These are phyloP conservation scores for Aspergillus sclerotiicarbonarius DNA, from an alignment of 495 filamentous ascomycete genomes.

Conservation along the genomic window DNA sequence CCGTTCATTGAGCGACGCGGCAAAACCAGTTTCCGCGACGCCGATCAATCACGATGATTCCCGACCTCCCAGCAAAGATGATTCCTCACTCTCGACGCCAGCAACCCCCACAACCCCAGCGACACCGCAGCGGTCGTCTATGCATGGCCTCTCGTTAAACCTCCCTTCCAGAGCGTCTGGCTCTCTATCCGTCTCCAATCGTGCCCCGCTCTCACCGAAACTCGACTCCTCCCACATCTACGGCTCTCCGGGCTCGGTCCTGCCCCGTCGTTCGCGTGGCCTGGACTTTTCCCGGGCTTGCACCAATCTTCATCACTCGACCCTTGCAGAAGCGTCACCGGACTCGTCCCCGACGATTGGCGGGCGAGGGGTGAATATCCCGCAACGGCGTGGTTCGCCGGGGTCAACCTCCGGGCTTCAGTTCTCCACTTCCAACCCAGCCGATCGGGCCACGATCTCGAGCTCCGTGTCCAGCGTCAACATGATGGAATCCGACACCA, in stretches of 20 bases:
- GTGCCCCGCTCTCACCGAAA: slow-evolving; percentile 78
- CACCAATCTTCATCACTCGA: slow-evolving; percentile 95
- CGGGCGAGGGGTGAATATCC: slow-evolving; percentile 77
- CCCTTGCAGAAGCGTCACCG: slow-evolving; percentile 84
- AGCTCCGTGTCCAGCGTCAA: slow-evolving; percentile 82
- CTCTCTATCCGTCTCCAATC: slow-evolving; percentile 57
- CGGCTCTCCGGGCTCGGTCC: slow-evolving; percentile 76
- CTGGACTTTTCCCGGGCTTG: slow-evolving; percentile 91
- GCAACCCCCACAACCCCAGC: slow-evolving; percentile 59
- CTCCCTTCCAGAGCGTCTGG: slow-evolving; percentile 58
- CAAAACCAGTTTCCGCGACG: slow-evolving; percentile 29
- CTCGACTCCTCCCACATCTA: slow-evolving; percentile 80
- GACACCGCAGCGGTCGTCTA: slow-evolving; percentile 63
- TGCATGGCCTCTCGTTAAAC: slow-evolving; percentile 69
- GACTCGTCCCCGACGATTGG: slow-evolving; percentile 89
- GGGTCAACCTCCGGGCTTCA: slow-evolving; percentile 39
- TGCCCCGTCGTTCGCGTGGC: slow-evolving; percentile 82
- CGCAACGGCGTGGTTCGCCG: slow-evolving; percentile 54
- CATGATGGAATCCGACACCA: slow-evolving; percentile 76
- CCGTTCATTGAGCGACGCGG: slow-evolving; percentile 46
- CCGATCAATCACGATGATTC: slow-evolving; percentile 28
- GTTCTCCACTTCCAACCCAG: slow-evolving; percentile 41
- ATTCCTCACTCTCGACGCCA: slow-evolving; percentile 55
- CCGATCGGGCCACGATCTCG: slow-evolving; percentile 73
- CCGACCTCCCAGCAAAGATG: slow-evolving; percentile 67